Evolutionary conservation across 2,329 filamentous ascomycete species (phyloP).

Genomic region (Epichloe amarillans): DNA sequence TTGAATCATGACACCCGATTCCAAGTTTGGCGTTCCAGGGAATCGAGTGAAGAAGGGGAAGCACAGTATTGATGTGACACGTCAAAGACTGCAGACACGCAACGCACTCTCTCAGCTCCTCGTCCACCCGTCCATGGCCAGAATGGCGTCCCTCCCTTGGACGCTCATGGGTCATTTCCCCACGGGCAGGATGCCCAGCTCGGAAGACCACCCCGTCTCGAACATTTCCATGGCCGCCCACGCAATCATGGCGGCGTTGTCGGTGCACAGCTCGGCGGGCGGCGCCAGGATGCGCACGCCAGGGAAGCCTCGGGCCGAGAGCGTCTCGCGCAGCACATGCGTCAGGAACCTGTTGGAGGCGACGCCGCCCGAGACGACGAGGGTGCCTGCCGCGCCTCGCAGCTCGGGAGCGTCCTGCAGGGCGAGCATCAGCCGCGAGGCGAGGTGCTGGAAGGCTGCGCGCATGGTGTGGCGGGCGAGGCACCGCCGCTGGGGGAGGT

Average conservation of each 20-base stretch:
- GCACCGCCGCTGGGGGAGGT: conserved; percentile 46
- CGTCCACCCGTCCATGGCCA: conserved; percentile 42
- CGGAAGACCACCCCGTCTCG: conserved; percentile 56
- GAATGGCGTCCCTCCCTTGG: conserved; percentile 38
- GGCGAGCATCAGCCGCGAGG: conserved; percentile 57
- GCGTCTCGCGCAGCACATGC: conserved; percentile 41
- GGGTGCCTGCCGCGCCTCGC: conserved; percentile 27
- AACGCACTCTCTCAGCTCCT: conserved; percentile 8
- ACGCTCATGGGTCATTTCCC: conserved; percentile 66
- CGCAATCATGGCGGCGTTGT: conserved; percentile 96
- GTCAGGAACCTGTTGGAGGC: conserved; percentile 72
- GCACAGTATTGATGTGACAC: accelerated
- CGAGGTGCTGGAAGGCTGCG: conserved; percentile 77
- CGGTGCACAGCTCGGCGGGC: conserved; percentile 68
- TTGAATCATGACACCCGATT: too few relatives aligned
- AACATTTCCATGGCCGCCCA: conserved; percentile 94
- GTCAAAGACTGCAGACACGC: too few relatives aligned
- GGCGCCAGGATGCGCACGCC: conserved; percentile 56
- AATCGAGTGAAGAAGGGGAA: background rate
- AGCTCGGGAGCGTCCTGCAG: conserved; percentile 28
- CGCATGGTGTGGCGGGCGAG: conserved; percentile 67
- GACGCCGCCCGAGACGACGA: conserved; percentile 84
- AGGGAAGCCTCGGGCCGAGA: conserved; percentile 54
- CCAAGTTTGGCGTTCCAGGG: too few relatives aligned
- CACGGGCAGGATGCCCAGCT: conserved; percentile 44